Evolutionary conservation across 2,329 filamentous ascomycete species (phyloP), one percentile per base, ranked within the genome.

Genomic region (Diaporthe vexans): DNA sequence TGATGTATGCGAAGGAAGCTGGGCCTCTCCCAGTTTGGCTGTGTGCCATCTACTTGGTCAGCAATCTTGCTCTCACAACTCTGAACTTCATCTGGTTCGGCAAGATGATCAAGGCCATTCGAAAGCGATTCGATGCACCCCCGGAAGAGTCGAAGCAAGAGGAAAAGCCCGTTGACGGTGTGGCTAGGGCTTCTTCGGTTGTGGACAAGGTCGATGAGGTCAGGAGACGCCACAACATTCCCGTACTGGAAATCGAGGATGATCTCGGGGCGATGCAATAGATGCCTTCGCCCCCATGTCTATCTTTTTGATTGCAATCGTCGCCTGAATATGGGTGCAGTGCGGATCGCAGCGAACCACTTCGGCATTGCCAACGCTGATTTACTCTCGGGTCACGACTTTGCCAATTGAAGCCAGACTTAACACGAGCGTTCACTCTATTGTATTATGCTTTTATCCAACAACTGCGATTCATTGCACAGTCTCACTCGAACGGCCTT

Each of bases 11-110:
- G 6, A 85, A 82, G 37, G 80, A 86, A 29, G 83, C 83, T 4
- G 88, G 85, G 57, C 85, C 84, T 3, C 84, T 95, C 4, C 94
- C 94, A 0, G 43, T 90, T 1, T 96, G 94, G 94, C 86, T 97
- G 29, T 91, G 90, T 1, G 84, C 82, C 19, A 85, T 90, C 37
- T 97, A 97, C 80, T 83, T 95, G 9, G 87, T 87, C 13, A 91
- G 90, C 80, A 97, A 97, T 81, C 71, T 94, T 26, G 89, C 90
- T 0, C 88, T 97, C 35, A 96, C 95, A 80, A 87, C 89, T 17
- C 85, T 97, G 70, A 97, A 97, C 84, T 91, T 94, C 79, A 94
- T 92, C 84, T 97, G 94, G 94, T 97, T 96, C 81, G 87, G 91
- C 80, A 95, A 94, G 88, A 97, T 97, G 94, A 91, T 97, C 76